Percentiles rank a stretch among this genome's conserved stretches.
Conservation (phyloP, 305 asterid species). For the Striga hermonthica region DNA sequence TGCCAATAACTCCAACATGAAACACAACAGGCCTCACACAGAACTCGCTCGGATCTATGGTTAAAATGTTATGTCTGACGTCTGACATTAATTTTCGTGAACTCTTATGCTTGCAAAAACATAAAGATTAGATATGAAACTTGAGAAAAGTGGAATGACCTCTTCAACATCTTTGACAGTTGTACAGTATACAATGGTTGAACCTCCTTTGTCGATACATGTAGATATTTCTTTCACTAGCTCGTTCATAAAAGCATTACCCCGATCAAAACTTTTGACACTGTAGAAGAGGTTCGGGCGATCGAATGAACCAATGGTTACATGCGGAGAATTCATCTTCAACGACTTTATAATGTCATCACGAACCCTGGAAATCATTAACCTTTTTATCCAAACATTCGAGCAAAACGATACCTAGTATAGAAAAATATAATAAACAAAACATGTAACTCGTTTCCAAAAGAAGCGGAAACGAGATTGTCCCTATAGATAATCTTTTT, state of each 20-base stretch:
- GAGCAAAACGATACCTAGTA: slow-evolving; percentile 18
- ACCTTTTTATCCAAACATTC: slow-evolving; percentile 25
- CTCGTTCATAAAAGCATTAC: slow-evolving; percentile 55
- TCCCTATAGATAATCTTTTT: not conserved
- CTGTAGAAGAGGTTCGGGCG: slow-evolving; percentile 87
- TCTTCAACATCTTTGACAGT: slow-evolving; percentile 82
- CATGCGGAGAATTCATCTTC: slow-evolving; percentile 66
- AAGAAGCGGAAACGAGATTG: not conserved
- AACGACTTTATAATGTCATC: slow-evolving; percentile 64
- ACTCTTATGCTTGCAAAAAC: slow-evolving; percentile 13
- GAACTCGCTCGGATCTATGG: not conserved
- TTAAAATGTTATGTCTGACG: not conserved
- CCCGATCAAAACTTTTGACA: slow-evolving; percentile 57
- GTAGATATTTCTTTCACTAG: slow-evolving; percentile 60
- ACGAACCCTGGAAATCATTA: slow-evolving; percentile 60
- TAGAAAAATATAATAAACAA: slow-evolving; percentile 22
- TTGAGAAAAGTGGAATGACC: slow-evolving; percentile 40
- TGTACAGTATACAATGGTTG: slow-evolving; percentile 81
- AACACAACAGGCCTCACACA: slow-evolving; percentile 6
- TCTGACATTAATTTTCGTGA: slow-evolving; percentile 20
- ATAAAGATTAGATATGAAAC: slow-evolving; percentile 25
- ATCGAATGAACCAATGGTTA: slow-evolving; percentile 87
- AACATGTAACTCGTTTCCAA: slow-evolving; percentile 17
- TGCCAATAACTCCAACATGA: slow-evolving; percentile 21
- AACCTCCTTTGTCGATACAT: slow-evolving; percentile 50